Percentiles rank a stretch among this genome's conserved stretches.
These are phyloP conservation scores for Cordyceps fumosorosea DNA, from an alignment of 2,329 filamentous ascomycete species.

Conservation along the genomic window DNA sequence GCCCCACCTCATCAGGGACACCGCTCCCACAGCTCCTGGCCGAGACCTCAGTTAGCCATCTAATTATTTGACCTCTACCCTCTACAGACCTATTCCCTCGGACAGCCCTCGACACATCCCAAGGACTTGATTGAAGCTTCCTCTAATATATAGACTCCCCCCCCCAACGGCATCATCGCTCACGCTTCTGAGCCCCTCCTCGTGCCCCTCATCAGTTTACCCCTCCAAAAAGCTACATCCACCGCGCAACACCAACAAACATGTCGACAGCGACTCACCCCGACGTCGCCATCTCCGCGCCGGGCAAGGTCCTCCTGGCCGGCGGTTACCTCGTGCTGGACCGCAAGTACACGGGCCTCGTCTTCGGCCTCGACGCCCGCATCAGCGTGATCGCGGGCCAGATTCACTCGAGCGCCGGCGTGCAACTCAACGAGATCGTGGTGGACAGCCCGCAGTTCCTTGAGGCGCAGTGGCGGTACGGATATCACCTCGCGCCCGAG, in stretches of 20 bases:
- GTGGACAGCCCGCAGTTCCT: constrained; percentile 90
- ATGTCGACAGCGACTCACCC: constrained; percentile 20
- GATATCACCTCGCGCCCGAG: constrained; percentile 61
- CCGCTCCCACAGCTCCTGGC: neutral
- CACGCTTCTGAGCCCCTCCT: neutral
- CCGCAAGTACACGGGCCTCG: constrained; percentile 70
- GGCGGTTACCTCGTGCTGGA: constrained; percentile 95
- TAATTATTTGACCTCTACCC: neutral
- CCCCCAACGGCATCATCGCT: neutral
- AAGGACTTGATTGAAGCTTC: neutral
- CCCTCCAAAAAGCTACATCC: neutral
- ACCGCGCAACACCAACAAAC: neutral
- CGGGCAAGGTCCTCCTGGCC: constrained; percentile 90
- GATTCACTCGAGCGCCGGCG: constrained; percentile 54
- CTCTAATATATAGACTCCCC: neutral
- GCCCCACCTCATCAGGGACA: constrained; percentile 5
- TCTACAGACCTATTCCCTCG: neutral
- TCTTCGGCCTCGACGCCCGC: constrained; percentile 60
- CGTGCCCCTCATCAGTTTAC: neutral
- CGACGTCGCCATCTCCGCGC: constrained; percentile 69
- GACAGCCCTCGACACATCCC: neutral
- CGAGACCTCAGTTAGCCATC: neutral
- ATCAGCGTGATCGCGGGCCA: constrained; percentile 58
- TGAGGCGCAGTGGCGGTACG: constrained; percentile 82
- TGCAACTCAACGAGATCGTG: constrained; percentile 65